Evolutionary conservation across 768 basidiomycete species (phyloP).

Genomic region (Phaffia tasmanica): DNA sequence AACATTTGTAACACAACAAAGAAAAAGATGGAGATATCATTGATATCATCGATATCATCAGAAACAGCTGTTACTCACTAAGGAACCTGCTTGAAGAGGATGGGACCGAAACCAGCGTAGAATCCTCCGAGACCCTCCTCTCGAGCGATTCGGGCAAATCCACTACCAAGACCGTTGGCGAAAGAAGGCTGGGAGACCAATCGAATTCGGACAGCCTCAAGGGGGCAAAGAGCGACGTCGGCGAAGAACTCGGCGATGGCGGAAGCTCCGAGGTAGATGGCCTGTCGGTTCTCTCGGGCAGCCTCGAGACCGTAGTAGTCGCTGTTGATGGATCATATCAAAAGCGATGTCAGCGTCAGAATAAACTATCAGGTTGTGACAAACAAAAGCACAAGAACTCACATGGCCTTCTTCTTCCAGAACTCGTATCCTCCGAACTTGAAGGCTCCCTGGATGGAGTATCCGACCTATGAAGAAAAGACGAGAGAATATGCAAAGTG

Average conservation of each 20-base stretch:
- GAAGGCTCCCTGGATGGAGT: conserved; percentile 83
- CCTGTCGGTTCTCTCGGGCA: conserved; percentile 40
- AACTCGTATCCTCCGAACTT: conserved; percentile 92
- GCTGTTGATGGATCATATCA: conserved; percentile 24
- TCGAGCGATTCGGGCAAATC: conserved; percentile 39
- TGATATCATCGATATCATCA: background rate
- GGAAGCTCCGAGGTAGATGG: conserved; percentile 87
- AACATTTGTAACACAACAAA: no score
- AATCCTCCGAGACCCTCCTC: conserved; percentile 42
- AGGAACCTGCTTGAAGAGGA: conserved; percentile 61
- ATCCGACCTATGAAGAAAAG: conserved; percentile 15
- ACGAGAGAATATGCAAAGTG: background rate
- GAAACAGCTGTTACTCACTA: conserved; percentile 34
- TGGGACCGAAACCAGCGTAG: conserved; percentile 44
- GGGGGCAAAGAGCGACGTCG: conserved; percentile 74
- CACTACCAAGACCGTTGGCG: conserved; percentile 39
- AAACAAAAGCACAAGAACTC: no score
- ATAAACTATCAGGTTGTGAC: no score
- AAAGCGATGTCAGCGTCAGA: no score
- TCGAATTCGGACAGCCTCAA: conserved; percentile 41
- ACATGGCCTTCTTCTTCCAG: conserved; percentile 82
- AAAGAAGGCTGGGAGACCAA: conserved; percentile 42
- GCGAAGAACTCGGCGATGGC: conserved; percentile 93
- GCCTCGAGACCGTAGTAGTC: conserved; percentile 58
- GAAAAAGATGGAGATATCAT: conserved; percentile 46